Evolutionary conservation across 2,329 filamentous ascomycete species (phyloP).

Genomic region (Talaromyces sp.): DNA sequence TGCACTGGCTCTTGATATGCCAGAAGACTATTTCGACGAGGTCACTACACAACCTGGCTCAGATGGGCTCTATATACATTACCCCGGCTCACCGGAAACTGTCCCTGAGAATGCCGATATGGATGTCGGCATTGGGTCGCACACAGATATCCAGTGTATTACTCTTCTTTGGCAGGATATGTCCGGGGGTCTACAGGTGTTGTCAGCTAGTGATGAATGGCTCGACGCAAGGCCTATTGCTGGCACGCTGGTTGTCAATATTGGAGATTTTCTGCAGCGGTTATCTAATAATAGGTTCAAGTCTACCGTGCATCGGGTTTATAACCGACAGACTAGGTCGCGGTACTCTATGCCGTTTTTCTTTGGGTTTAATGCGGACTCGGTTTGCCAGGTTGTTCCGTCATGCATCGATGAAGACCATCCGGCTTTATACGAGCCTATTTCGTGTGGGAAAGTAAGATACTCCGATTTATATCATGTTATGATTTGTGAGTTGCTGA

Average conservation of each 20-base stretch:
- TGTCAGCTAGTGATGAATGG: constrained; percentile 42
- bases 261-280: constrained; percentile 57
- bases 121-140: constrained; percentile 51
- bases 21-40: constrained; percentile 59
- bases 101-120: constrained; percentile 21
- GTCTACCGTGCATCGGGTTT: constrained; percentile 56
- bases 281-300: constrained; percentile 56
- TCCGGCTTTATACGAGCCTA: constrained; percentile 55
- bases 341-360: constrained; percentile 62
- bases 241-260: constrained; percentile 56
- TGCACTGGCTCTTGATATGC: constrained; percentile 57
- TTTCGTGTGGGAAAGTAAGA: constrained; percentile 51
- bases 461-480: neutral
- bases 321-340: constrained; percentile 34
- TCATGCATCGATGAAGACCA: constrained; percentile 52
- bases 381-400: constrained; percentile 43
- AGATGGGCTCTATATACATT: constrained; percentile 50
- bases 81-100: constrained; percentile 42
- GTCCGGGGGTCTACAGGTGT: constrained; percentile 48
- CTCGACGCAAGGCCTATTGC: constrained; percentile 37
- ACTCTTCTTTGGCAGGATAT: constrained; percentile 53
- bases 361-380: constrained; percentile 58
- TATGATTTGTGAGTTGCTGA: neutral
- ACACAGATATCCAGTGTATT: constrained; percentile 54
- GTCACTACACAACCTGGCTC: constrained; percentile 56